phyloP scores from a whole-genome alignment of 495 filamentous ascomycete genomes.

The Chaetomidium leptoderma region DNA sequence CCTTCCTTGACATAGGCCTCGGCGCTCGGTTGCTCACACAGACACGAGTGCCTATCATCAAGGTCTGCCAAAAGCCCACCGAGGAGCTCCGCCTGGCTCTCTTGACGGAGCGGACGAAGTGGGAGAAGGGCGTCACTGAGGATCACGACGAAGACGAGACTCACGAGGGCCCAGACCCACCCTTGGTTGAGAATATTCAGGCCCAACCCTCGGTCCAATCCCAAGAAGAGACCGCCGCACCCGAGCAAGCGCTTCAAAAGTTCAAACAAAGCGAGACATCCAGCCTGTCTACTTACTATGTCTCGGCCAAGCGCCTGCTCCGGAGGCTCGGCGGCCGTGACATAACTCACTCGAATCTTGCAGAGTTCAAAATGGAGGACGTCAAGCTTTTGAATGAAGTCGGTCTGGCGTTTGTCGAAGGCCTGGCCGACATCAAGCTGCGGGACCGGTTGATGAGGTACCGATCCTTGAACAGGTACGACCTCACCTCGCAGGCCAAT shows the following conservation, averaged over 20 bases:
- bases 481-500: constrained; percentile 22
- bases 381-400: constrained; percentile 44
- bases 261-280: constrained; percentile 36
- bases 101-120: constrained; percentile 54
- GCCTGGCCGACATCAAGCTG: constrained; percentile 42
- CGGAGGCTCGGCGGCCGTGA: constrained; percentile 45
- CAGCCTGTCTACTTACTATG: constrained; percentile 40
- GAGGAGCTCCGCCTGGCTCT: constrained; percentile 48
- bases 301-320: constrained; percentile 42
- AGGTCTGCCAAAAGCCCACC: constrained; percentile 66
- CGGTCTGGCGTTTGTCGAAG: constrained; percentile 45
- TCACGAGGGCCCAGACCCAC: constrained; percentile 31
- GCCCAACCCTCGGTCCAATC: not conserved
- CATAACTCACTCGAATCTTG: constrained; percentile 36
- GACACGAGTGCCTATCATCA: constrained; percentile 78
- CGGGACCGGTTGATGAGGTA: constrained; percentile 36
- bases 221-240: not conserved
- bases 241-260: constrained; percentile 31
- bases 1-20: constrained; percentile 62
- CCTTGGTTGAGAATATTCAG: constrained; percentile 17
- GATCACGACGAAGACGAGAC: constrained; percentile 42
- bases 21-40: constrained; percentile 65
- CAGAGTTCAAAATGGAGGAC: constrained; percentile 37
- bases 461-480: constrained; percentile 34
- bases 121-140: constrained; percentile 49